These are phyloP conservation scores for Gryganskiella cystojenkinii DNA, from an alignment of 192 early-diverging fungal genomes.

Conservation along the genomic window DNA sequence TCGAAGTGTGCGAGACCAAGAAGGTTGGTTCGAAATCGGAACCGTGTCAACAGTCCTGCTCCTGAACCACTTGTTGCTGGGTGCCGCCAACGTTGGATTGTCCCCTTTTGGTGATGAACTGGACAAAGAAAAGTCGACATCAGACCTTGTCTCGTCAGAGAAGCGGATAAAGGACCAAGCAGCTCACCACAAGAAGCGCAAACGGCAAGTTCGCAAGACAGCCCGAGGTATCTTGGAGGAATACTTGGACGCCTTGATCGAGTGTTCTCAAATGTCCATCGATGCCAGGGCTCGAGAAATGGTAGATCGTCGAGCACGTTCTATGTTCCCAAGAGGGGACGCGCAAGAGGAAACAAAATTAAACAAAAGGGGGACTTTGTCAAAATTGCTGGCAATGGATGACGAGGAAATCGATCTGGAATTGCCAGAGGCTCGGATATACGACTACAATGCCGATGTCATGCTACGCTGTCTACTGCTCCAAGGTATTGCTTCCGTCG, in stretches of 20 bases:
- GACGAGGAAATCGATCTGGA: constrained; percentile 13
- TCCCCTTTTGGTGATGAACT: constrained; percentile 1
- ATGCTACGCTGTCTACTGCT: constrained; percentile 37
- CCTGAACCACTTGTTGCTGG: constrained; percentile 38
- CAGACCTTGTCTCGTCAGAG: neutral
- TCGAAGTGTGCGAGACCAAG: constrained; percentile 18
- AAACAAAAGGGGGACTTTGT: constrained; percentile 8
- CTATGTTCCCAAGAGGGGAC: neutral
- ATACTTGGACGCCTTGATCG: constrained; percentile 21
- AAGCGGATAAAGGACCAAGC: neutral
- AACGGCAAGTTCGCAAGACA: constrained; percentile 23
- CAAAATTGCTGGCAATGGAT: constrained; percentile 17
- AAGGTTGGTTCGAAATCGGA: constrained; percentile 32
- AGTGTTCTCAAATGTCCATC: constrained; percentile 22
- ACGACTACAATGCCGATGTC: constrained; percentile 27
- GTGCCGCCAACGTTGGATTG: constrained; percentile 19
- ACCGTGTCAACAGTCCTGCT: constrained; percentile 25
- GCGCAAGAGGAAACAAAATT: constrained; percentile 1
- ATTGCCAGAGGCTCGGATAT: constrained; percentile 9
- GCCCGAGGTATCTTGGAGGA: constrained; percentile 35
- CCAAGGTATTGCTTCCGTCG: constrained; percentile 35
- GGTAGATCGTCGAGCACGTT: neutral
- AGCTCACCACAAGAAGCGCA: constrained; percentile 1
- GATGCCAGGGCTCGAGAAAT: constrained; percentile 15
- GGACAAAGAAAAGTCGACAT: neutral